phyloP scores from a whole-genome alignment of 768 basidiomycete genomes.

The Floccularia luteovirens region DNA sequence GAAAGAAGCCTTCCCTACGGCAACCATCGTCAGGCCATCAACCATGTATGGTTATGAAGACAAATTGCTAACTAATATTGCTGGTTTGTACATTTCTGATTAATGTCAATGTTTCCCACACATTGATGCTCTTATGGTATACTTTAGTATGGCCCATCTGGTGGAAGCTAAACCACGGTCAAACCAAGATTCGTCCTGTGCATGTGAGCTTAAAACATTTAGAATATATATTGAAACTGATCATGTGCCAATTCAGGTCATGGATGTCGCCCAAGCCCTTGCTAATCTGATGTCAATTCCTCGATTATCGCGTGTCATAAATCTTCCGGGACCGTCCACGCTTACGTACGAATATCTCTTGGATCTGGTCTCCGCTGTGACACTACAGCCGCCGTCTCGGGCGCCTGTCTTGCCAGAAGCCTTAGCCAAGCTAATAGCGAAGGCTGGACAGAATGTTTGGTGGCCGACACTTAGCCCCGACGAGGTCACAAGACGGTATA shows the following conservation, averaged over 20 bases:
- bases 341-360: conserved; percentile 78
- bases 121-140: neutral
- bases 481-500: conserved; percentile 81
- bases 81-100: conserved; percentile 42
- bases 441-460: conserved; percentile 64
- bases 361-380: conserved; percentile 72
- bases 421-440: conserved; percentile 58
- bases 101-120: neutral
- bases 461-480: conserved; percentile 92
- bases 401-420: conserved; percentile 74
- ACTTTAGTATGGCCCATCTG: conserved; percentile 78
- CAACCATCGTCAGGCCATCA: conserved; percentile 84
- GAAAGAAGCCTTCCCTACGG: conserved; percentile 71
- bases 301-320: conserved; percentile 58
- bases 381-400: conserved; percentile 64
- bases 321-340: conserved; percentile 84
- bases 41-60: conserved; percentile 94
- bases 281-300: conserved; percentile 64
- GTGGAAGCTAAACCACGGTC: conserved; percentile 88
- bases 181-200: conserved; percentile 84
- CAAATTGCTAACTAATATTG: conserved; percentile 86
- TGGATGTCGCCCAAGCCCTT: conserved; percentile 92
- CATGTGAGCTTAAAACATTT: conserved; percentile 53
- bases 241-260: conserved; percentile 41
- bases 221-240: conserved; percentile 9